Evolutionary conservation across 2,329 filamentous ascomycete species (phyloP).

Genomic region (Trichoderma endophyticum): DNA sequence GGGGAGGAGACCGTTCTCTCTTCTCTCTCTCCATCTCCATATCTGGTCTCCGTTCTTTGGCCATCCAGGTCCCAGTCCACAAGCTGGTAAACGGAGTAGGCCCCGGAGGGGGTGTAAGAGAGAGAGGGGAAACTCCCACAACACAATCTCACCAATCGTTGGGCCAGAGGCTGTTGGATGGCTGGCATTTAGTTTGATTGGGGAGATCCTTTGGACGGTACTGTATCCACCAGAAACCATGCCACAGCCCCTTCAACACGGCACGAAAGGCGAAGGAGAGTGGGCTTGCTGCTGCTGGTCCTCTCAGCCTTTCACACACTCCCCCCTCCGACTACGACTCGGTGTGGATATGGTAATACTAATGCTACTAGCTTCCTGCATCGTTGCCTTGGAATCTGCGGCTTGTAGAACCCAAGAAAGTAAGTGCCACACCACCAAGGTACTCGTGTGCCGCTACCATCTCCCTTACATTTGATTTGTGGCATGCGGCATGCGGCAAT

Average conservation of each 20-base stretch:
- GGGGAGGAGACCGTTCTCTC: background rate
- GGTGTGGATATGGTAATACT: conserved; percentile 13
- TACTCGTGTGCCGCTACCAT: background rate
- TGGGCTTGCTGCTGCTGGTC: background rate
- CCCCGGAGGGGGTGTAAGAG: background rate
- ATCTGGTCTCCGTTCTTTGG: background rate
- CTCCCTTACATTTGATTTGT: conserved; percentile 1
- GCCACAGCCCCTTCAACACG: conserved; percentile 9
- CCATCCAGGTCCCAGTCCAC: conserved; percentile 10
- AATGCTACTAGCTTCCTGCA: conserved; percentile 1
- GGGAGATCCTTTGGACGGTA: conserved; percentile 8
- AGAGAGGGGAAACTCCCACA: background rate
- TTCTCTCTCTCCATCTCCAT: background rate
- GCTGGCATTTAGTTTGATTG: background rate
- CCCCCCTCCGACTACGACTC: background rate
- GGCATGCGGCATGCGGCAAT: background rate
- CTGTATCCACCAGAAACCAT: conserved; percentile 9
- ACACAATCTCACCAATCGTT: background rate
- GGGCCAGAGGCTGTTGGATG: conserved; percentile 8
- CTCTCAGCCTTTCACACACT: conserved; percentile 16
- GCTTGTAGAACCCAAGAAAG: background rate
- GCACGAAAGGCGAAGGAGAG: background rate
- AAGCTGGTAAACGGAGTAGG: background rate
- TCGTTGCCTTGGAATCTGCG: conserved; percentile 2
- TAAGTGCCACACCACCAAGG: conserved; percentile 15